Conservation (phyloP, 2,329 filamentous ascomycete species). For the Paraconiothyrium brasiliense region DNA sequence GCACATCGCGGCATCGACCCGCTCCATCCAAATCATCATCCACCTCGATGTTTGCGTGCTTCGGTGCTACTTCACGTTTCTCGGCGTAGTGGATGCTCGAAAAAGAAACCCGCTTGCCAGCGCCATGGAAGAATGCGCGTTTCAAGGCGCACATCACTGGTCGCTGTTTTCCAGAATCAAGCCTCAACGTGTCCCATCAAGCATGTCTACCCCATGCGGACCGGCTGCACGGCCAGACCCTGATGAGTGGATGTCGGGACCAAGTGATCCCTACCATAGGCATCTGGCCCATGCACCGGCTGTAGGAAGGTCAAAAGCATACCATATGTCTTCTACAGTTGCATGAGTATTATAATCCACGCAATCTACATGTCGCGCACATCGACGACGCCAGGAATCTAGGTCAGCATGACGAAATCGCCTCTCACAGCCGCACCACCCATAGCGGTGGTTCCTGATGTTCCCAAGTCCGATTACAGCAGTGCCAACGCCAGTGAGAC, state of each 20-base stretch:
- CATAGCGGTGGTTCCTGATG: conserved; percentile 20
- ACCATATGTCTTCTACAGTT: not conserved
- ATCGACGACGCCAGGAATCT: not conserved
- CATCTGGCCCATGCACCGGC: conserved; percentile 4
- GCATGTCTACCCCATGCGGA: not conserved
- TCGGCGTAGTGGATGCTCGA: not conserved
- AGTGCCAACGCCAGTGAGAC: conserved; percentile 33
- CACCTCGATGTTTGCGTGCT: conserved; percentile 37
- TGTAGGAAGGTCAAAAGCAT: not conserved
- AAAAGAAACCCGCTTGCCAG: not conserved
- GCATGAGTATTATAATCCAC: not conserved
- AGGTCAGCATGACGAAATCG: conserved; percentile 18
- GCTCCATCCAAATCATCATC: conserved; percentile 17
- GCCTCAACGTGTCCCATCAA: not conserved
- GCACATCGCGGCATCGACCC: conserved; percentile 9
- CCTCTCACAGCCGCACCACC: conserved; percentile 14
- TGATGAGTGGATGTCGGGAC: not conserved
- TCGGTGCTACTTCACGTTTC: not conserved
- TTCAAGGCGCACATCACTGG: conserved; percentile 6
- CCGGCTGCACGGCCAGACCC: not conserved
- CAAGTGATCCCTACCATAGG: not conserved
- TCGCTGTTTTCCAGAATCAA: conserved; percentile 1
- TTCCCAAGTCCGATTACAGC: conserved; percentile 32
- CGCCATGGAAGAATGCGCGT: not conserved
- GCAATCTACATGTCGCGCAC: not conserved